Base-by-base conservation (phyloP, 75 land plant species). In the Ceratopteris richardii region DNA sequence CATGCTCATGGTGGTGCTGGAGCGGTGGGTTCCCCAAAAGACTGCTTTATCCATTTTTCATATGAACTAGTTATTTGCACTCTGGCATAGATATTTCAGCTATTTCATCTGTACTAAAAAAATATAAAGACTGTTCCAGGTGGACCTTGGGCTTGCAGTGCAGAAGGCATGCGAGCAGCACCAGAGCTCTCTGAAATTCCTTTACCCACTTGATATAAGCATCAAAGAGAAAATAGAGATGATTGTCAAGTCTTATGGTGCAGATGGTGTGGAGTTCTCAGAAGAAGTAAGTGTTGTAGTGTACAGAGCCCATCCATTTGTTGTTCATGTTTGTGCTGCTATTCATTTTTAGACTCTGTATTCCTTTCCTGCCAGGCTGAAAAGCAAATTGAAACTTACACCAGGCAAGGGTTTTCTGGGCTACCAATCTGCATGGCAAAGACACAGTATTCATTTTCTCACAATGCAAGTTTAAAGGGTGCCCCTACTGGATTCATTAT, bases 1-100 rank as follows among this genome's bases (percentile, higher is more conserved):
- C 86, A 83, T 65, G 96, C 96, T 2, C 95, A 86, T 70, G 98
- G 98, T 56, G 98, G 98, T 42, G 83, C 76, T 63, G 98, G 98
- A 66, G 94, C 98, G 65, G 98, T 92, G 16, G 72, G 90, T 73
- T 22, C 13, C 51, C 25, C 22, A 6, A 6, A 17, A 57, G 1
- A 16, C 16, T 29, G 7, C 13, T 55, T 18, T 26, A 7, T n/a
- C n/a, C n/a, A n/a, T n/a, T n/a, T 23, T 51, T 23, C 10, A 7
- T 51, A 12, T 51, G 19, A 12, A 51, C 7, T 9, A 18, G 53
- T 23, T 23, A 51, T 9, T 51, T 51, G n/a, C n/a, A n/a, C n/a
- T n/a, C n/a, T n/a, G n/a, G n/a, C n/a, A n/a, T n/a, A n/a, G n/a
- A n/a, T n/a, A n/a, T n/a, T n/a, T n/a, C n/a, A n/a, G n/a, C n/a